Evolutionary conservation across 2,329 filamentous ascomycete species (phyloP).

Genomic region (Ceratocystis ficicola): DNA sequence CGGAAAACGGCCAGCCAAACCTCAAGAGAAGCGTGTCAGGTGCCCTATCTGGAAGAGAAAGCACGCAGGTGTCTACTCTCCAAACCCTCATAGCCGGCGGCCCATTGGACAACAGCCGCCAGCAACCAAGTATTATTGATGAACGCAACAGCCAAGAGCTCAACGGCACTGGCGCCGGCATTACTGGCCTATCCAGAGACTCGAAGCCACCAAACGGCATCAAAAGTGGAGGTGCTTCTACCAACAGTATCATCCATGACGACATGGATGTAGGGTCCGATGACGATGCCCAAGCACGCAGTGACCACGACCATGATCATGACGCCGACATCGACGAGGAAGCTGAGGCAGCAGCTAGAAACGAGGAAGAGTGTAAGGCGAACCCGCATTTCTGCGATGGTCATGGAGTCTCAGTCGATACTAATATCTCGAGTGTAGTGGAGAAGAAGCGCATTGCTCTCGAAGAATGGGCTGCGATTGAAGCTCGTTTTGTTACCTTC

Average conservation of each 20-base stretch:
- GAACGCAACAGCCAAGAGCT: conserved; percentile 30
- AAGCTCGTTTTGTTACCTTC: conserved; percentile 78
- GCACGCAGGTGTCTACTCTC: conserved; percentile 25
- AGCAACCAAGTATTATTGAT: not conserved
- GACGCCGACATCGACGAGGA: conserved; percentile 41
- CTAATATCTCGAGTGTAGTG: conserved; percentile 39
- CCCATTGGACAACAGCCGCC: conserved; percentile 7
- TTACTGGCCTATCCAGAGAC: not conserved
- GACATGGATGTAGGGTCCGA: conserved; percentile 24
- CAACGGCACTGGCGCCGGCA: not conserved
- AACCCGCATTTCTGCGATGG: conserved; percentile 13
- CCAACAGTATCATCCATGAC: conserved; percentile 17
- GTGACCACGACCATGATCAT: conserved; percentile 21
- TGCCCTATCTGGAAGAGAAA: conserved; percentile 2
- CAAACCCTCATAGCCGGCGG: conserved; percentile 14
- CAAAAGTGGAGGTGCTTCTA: conserved; percentile 10
- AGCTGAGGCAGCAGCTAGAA: conserved; percentile 44
- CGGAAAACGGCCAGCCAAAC: conserved; percentile 37
- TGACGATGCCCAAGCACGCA: conserved; percentile 27
- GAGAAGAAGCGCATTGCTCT: conserved; percentile 68
- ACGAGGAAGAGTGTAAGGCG: conserved; percentile 52
- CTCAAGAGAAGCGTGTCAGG: conserved; percentile 43
- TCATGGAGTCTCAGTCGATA: not conserved
- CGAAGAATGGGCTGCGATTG: conserved; percentile 66
- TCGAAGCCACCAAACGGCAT: conserved; percentile 9